Conservation (phyloP, 2,329 filamentous ascomycete species). For the Fusarium metavorans region DNA sequence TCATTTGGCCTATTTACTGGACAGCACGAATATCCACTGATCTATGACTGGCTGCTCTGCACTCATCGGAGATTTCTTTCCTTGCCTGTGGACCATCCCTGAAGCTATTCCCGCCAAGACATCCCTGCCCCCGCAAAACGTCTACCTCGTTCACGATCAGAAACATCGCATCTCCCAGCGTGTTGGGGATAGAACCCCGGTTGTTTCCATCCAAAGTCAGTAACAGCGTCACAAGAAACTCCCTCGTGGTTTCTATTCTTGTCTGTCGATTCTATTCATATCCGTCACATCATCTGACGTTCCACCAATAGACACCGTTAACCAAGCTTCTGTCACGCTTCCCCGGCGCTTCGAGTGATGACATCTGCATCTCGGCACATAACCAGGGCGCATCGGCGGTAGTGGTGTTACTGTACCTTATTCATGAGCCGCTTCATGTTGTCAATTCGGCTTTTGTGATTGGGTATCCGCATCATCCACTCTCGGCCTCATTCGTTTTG, state of each 20-base stretch:
- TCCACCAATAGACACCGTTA: constrained; percentile 4
- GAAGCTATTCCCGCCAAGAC: neutral
- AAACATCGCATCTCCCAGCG: neutral
- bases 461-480: constrained; percentile 17
- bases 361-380: constrained; percentile 28
- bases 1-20: neutral
- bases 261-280: neutral
- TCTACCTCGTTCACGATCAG: neutral
- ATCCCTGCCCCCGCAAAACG: neutral
- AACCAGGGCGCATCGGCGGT: neutral
- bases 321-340: neutral
- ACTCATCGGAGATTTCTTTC: neutral
- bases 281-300: neutral
- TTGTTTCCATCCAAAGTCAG: neutral
- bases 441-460: constrained; percentile 28
- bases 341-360: constrained; percentile 19
- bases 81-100: neutral
- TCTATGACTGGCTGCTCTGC: neutral
- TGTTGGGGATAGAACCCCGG: neutral
- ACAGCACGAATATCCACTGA: neutral
- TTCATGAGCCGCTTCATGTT: constrained; percentile 25
- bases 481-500: neutral
- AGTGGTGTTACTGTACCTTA: neutral
- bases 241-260: constrained; percentile 7
- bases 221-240: neutral